A percentile compares a stretch with the other conserved stretches of the same genome.
phyloP scores from a whole-genome alignment of 345 rosid genomes.

The Eucalyptus marginata region DNA sequence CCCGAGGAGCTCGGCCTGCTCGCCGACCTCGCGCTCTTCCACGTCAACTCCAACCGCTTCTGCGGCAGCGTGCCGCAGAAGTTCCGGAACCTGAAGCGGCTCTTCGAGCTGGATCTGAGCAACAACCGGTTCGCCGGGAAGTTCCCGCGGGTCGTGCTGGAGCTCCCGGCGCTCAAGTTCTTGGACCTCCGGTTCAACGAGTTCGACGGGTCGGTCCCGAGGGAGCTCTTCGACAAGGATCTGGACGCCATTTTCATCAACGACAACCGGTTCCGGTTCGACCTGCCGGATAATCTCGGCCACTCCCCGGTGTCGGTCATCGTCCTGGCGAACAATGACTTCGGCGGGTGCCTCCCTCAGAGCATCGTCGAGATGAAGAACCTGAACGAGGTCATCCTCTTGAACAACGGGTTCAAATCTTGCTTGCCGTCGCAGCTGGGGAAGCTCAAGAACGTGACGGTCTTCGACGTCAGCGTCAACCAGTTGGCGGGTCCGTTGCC shows the following conservation, averaged over 20 bases:
- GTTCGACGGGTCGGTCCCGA: slow-evolving; percentile 60
- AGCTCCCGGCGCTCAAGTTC: slow-evolving; percentile 42
- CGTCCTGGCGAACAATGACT: slow-evolving; percentile 59
- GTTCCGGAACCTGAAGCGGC: slow-evolving; percentile 30
- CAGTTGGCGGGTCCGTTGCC: slow-evolving; percentile 60
- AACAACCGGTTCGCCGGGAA: slow-evolving; percentile 67
- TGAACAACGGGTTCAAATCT: slow-evolving; percentile 52
- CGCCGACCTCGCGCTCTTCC: slow-evolving; percentile 63
- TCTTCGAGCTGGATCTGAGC: slow-evolving; percentile 72
- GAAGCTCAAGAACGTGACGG: slow-evolving; percentile 44
- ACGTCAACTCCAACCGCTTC: slow-evolving; percentile 62
- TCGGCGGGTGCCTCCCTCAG: slow-evolving; percentile 60
- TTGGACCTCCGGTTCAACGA: slow-evolving; percentile 73
- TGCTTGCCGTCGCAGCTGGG: slow-evolving; percentile 66
- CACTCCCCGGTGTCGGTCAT: slow-evolving; percentile 75
- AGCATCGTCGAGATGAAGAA: slow-evolving; percentile 64
- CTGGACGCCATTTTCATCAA: slow-evolving; percentile 66
- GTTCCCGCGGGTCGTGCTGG: slow-evolving; percentile 47
- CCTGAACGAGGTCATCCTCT: slow-evolving; percentile 47
- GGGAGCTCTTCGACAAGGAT: slow-evolving; percentile 43
- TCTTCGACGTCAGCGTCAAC: slow-evolving; percentile 57
- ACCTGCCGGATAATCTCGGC: slow-evolving; percentile 53
- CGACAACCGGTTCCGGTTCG: slow-evolving; percentile 54
- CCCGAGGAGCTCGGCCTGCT: slow-evolving; percentile 66
- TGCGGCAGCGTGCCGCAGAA: slow-evolving; percentile 52